Evolutionary conservation across 441 rosid species (phyloP), one percentile per base, ranked within the genome.

Genomic region (Erysimum cheiri): DNA sequence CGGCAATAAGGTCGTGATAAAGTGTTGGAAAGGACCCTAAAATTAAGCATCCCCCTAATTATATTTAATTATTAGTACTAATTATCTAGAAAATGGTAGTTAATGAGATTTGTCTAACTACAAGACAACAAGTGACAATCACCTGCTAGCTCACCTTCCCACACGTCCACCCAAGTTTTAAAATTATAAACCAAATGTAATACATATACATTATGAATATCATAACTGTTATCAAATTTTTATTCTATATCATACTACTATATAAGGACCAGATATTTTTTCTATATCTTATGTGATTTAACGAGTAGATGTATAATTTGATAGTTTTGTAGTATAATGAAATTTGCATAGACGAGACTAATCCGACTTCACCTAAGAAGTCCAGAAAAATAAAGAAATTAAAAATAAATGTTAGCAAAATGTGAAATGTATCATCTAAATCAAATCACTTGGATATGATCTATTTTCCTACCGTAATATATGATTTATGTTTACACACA

Each of bases 111-210:
- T 73, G 68, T 67, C 72, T 73, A 63, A 73, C 68, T 67, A 50
- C 26, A 67, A 67, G 72, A 73, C 77, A 73, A 73, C 39, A 31
- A 66, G 61, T 58, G 47, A 73, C 68, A 59, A 69, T 60, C 68
- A 59, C 62, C 29, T 73, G 62, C 55, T 73, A 49, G 72, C 57
- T 73, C 72, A 67, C 67, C 57, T 50, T 65, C 68, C 40, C 71
- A 32, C 77, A 64, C 77, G 54, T 49, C 71, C 60, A 58, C 67
- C 32, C 70, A 32, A 65, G 67, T 58, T 49, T 31, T 15, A 3
- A 8, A 7, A 29, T 39, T 46, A n/a, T 57, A 64, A 54, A 26
- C 32, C 5, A 41, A 9, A 40, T 35, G 49, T 22, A 32, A 14
- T 10, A 26, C 11, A 28, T 17, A 47, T 12, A 50, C 14, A n/a